These are phyloP conservation scores for Crepidotus variabilis DNA, from an alignment of 768 basidiomycete species.

Conservation along the genomic window DNA sequence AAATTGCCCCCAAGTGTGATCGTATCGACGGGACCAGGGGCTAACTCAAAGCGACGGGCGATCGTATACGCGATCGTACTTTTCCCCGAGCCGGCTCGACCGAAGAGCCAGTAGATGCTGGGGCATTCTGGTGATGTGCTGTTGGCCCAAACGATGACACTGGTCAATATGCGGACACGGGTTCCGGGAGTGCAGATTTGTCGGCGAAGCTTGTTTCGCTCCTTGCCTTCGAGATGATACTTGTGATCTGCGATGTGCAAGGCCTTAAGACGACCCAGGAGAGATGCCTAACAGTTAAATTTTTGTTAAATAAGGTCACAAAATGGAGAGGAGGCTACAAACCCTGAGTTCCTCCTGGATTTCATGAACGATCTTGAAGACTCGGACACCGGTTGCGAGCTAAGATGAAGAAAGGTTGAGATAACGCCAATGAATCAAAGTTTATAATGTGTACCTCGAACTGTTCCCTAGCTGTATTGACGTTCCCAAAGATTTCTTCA, in stretches of 20 bases:
- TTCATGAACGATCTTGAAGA: neutral
- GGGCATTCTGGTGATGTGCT: conserved; percentile 5
- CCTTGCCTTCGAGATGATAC: neutral
- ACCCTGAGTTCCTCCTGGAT: neutral
- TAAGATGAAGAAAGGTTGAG: neutral
- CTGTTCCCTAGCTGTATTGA: conserved; percentile 6
- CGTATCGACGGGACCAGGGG: neutral
- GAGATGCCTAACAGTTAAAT: neutral
- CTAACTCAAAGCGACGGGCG: conserved; percentile 4
- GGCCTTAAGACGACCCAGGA: neutral
- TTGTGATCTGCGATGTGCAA: neutral
- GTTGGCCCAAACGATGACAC: conserved; percentile 15
- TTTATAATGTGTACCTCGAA: neutral
- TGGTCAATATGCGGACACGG: conserved; percentile 10
- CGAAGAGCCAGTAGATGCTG: neutral
- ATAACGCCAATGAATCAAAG: neutral
- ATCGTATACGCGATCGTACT: conserved; percentile 19
- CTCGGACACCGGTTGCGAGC: neutral
- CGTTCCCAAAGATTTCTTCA: neutral
- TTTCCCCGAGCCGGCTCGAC: conserved; percentile 3
- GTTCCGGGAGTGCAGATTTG: conserved; percentile 16
- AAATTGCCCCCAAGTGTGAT: conserved; percentile 17
- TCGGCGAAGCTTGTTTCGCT: neutral
- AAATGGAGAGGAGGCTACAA: neutral
- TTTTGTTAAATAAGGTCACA: no score